These are phyloP conservation scores for Lentinula boryana DNA, from an alignment of 768 basidiomycete genomes.

Conservation along the genomic window DNA sequence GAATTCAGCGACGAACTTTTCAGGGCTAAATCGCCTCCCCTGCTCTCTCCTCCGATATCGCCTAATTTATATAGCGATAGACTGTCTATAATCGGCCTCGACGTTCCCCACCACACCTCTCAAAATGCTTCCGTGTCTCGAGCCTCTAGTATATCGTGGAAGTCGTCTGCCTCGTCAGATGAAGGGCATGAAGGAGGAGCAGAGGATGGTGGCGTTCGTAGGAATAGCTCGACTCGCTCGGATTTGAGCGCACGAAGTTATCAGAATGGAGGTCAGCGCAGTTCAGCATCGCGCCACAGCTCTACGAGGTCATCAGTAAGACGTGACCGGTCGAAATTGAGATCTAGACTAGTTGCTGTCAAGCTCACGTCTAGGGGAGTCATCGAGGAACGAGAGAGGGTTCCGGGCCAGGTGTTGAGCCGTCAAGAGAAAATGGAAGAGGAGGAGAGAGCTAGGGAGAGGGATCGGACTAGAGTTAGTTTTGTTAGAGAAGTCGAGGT, in stretches of 20 bases:
- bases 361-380: constrained; percentile 36
- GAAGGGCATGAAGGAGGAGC: background rate
- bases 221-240: background rate
- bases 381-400: constrained; percentile 18
- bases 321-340: background rate
- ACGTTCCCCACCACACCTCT: too few relatives aligned
- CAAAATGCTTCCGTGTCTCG: background rate
- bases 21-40: background rate
- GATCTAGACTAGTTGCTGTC: constrained; percentile 36
- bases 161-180: constrained; percentile 4
- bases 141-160: constrained; percentile 3
- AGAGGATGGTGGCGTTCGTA: background rate
- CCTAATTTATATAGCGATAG: background rate
- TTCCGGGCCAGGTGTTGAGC: constrained; percentile 14
- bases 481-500: constrained; percentile 84
- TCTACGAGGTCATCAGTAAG: constrained; percentile 1
- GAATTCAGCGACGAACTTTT: background rate
- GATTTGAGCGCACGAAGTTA: background rate
- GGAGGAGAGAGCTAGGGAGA: constrained; percentile 38
- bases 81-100: background rate
- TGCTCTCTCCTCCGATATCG: background rate
- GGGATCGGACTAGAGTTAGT: constrained; percentile 68
- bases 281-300: background rate
- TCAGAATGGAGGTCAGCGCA: background rate
- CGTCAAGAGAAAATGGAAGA: constrained; percentile 16